phyloP scores from a whole-genome alignment of 805 yeast species.

The Yamadazyma ubonensis region DNA sequence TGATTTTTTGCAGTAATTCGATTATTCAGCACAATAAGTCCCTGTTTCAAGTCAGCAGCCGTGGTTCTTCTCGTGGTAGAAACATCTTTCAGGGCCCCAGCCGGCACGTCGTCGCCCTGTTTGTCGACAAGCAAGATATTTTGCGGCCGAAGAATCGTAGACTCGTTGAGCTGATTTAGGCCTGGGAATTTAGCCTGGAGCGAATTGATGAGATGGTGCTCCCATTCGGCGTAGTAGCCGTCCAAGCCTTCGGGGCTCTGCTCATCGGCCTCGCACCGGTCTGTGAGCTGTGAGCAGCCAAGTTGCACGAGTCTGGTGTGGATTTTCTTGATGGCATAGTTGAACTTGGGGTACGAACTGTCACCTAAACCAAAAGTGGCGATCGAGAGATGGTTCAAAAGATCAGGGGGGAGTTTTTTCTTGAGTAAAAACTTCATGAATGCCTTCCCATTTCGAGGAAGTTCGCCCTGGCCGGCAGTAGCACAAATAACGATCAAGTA shows the following conservation, averaged over 20 bases:
- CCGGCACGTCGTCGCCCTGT: constrained; percentile 4
- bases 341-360: constrained; percentile 83
- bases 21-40: constrained; percentile 48
- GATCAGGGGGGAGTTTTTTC: constrained; percentile 56
- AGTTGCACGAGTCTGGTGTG: constrained; percentile 76
- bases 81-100: background rate
- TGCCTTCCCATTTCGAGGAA: constrained; percentile 72
- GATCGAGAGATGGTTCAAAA: constrained; percentile 60
- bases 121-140: constrained; percentile 12
- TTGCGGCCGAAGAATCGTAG: constrained; percentile 27
- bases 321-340: constrained; percentile 81
- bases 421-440: constrained; percentile 75
- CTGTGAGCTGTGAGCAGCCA: constrained; percentile 72
- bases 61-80: constrained; percentile 13
- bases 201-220: constrained; percentile 41
- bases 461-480: constrained; percentile 94
- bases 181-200: constrained; percentile 23
- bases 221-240: constrained; percentile 76
- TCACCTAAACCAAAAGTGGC: constrained; percentile 92
- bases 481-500: constrained; percentile 65
- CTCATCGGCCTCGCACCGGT: constrained; percentile 89
- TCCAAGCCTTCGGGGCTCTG: constrained; percentile 77
- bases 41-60: constrained; percentile 23
- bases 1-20: constrained; percentile 71
- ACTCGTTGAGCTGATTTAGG: constrained; percentile 24